Evolutionary conservation across 768 basidiomycete genomes (phyloP), one percentile per base, ranked within the genome.

Genomic region (Tricholoma sp.): DNA sequence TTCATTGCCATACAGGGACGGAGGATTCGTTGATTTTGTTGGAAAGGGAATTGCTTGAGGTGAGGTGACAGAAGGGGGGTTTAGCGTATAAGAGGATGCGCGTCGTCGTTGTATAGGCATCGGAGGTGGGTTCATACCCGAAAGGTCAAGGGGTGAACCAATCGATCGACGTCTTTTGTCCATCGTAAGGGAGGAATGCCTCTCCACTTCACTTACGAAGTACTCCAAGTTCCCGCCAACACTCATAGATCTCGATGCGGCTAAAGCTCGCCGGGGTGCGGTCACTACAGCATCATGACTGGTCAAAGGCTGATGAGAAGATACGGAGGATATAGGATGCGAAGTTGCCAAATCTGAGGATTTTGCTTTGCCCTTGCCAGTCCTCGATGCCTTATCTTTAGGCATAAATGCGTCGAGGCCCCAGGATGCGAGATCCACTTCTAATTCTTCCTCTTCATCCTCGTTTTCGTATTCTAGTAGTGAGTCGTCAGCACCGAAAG

Each of bases 361-460:
- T 43, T 70, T 71, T 45, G 63, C 71, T 71, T 80, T 78, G n/a
- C 69, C 74, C 58, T 75, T 79, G 18, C 68, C 70, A 59, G 77
- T 79, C 16, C 61, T 77, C 56, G 69, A 72, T 27, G 69, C 68
- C 72, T 85, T 88, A 62, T 87, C 83, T 62, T 88, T 87, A 1
- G 83, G 79, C 59, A 90, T 83, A 71, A 91, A 84, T 5, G 83
- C 80, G 57, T 91, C 87, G 22, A 94, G 76, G 3, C 91, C 91
- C 91, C 89, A 94, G 16, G 89, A 91, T 3, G 86, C 78, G 57
- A 93, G 75, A 70, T 91, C 90, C 24, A 91, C 87, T 65, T 92
- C 91, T 31, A 87, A 56, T 22, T 79, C 81, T 31, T 80, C 78
- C 43, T 77, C 81, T 16, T 71, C 71, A 45, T 77, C 78, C 41